Evolutionary conservation across 306 rosid genomes (phyloP).

Genomic region (Lablab purpureus): DNA sequence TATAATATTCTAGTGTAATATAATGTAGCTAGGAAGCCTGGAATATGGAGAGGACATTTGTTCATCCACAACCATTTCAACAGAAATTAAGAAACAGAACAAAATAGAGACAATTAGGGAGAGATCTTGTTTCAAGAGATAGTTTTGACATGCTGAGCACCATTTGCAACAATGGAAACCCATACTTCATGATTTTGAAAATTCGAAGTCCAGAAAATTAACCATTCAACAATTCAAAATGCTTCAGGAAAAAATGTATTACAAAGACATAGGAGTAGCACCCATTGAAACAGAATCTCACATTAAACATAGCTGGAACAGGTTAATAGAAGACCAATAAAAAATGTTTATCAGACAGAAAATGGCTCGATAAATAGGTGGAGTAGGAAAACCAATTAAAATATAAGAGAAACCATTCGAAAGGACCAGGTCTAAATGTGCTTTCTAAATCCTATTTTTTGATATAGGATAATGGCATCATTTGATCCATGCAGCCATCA

Average conservation of each 20-base stretch:
- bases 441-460: background rate
- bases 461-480: background rate
- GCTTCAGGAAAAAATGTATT: background rate
- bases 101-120: background rate
- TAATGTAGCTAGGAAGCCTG: background rate
- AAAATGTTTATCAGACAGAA: background rate
- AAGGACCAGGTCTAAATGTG: background rate
- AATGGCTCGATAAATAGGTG: background rate
- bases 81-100: background rate
- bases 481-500: background rate
- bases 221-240: background rate
- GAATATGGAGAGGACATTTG: background rate
- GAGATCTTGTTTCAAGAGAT: slow-evolving; percentile 5
- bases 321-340: background rate
- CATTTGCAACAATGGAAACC: slow-evolving; percentile 9
- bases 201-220: background rate
- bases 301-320: background rate
- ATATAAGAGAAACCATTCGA: background rate
- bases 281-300: background rate
- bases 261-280: background rate
- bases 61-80: background rate
- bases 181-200: slow-evolving; percentile 1
- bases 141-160: background rate
- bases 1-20: background rate
- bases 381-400: background rate